These are phyloP conservation scores for Hydrangea macrophylla DNA, from an alignment of 148 eudicot species.

Conservation along the genomic window DNA sequence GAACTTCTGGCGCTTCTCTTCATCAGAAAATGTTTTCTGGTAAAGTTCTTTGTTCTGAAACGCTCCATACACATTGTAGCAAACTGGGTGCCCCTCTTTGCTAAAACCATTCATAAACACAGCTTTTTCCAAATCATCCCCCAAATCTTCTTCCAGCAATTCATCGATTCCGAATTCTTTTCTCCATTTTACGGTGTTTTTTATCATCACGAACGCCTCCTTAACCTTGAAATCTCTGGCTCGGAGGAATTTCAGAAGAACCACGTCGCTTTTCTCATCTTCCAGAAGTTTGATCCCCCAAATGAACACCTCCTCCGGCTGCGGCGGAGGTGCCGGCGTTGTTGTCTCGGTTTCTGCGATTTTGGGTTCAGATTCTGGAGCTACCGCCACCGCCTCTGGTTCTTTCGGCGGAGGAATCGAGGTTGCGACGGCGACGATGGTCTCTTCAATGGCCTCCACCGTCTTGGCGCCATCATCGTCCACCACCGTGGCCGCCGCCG, in stretches of 20 bases:
- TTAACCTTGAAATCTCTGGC: slow-evolving; percentile 36
- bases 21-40: slow-evolving; percentile 30
- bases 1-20: slow-evolving; percentile 32
- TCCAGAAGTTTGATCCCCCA: slow-evolving; percentile 50
- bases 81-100: slow-evolving; percentile 41
- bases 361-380: not conserved
- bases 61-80: slow-evolving; percentile 49
- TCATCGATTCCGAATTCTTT: slow-evolving; percentile 40
- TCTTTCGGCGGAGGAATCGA: not conserved
- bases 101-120: slow-evolving; percentile 38
- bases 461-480: slow-evolving; percentile 41
- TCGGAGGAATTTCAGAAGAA: slow-evolving; percentile 42
- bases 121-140: slow-evolving; percentile 29
- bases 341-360: not conserved
- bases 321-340: not conserved
- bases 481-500: not conserved
- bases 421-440: slow-evolving; percentile 16
- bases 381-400: slow-evolving; percentile 2
- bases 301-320: slow-evolving; percentile 18
- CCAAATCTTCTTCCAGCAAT: slow-evolving; percentile 34
- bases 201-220: slow-evolving; percentile 44
- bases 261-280: slow-evolving; percentile 28
- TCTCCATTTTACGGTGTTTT: slow-evolving; percentile 41
- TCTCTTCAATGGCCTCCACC: slow-evolving; percentile 34
- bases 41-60: slow-evolving; percentile 37